A percentile compares a stretch with the other conserved stretches of the same genome.
phyloP scores from a whole-genome alignment of 768 basidiomycete species.

The Pilatotrama ljubarskyi region DNA sequence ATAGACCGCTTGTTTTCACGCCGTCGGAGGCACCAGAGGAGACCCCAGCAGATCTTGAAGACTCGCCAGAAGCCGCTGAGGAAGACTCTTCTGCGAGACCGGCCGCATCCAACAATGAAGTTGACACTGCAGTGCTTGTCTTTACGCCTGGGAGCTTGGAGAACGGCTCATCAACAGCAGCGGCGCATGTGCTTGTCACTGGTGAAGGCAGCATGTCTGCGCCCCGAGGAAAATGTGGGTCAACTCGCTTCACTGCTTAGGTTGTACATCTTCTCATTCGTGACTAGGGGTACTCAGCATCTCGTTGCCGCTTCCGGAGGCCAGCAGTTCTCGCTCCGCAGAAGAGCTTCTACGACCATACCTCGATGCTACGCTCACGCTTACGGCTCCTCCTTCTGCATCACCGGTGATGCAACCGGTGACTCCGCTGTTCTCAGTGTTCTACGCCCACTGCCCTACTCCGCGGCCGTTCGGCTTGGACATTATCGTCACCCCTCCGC shows the following conservation, averaged over 20 bases:
- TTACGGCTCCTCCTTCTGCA: constrained; percentile 15
- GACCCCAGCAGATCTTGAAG: constrained; percentile 19
- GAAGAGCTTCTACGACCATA: constrained; percentile 57
- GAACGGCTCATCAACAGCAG: constrained; percentile 45
- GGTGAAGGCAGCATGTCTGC: constrained; percentile 76
- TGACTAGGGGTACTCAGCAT: constrained; percentile 60
- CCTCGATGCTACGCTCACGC: constrained; percentile 46
- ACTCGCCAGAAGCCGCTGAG: constrained; percentile 5
- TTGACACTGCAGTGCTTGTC: constrained; percentile 70
- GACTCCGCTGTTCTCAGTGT: constrained; percentile 53
- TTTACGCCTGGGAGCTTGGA: constrained; percentile 69
- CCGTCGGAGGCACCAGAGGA: constrained; percentile 30
- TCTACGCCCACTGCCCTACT: constrained; percentile 47
- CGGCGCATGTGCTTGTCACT: constrained; percentile 61
- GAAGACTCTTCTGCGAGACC: not conserved
- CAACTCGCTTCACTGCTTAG: not conserved
- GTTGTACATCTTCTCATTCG: not conserved
- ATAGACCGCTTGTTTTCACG: constrained; percentile 39
- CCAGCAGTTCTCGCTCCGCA: constrained; percentile 30
- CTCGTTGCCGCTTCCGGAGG: constrained; percentile 43
- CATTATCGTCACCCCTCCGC: constrained; percentile 33
- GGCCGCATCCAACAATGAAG: constrained; percentile 12
- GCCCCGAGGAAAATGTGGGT: constrained; percentile 72
- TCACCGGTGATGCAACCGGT: constrained; percentile 18
- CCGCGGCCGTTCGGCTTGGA: constrained; percentile 22